phyloP scores from a whole-genome alignment of 2,329 filamentous ascomycete genomes.

The Pestalotiopsis sp. region DNA sequence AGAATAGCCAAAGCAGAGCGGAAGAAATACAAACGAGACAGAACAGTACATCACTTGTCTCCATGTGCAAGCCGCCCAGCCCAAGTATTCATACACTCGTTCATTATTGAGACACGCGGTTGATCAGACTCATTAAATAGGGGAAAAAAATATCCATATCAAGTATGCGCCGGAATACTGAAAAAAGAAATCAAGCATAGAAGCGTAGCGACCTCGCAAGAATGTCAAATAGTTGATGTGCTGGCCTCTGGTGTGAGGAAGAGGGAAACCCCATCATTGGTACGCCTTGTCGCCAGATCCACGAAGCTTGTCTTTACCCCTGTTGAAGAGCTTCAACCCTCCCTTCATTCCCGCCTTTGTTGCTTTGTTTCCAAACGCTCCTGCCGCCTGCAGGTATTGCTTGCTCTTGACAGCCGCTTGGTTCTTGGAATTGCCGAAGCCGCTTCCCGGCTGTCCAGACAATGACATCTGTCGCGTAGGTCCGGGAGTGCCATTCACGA shows the following conservation, averaged over 20 bases:
- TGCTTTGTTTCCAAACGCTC: slow-evolving; percentile 88
- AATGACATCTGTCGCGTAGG: slow-evolving; percentile 27
- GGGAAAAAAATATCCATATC: neutral
- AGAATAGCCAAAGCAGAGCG: neutral
- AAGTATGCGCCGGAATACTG: neutral
- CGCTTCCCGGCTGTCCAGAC: slow-evolving; percentile 43
- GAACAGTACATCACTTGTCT: neutral
- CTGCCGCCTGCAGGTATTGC: slow-evolving; percentile 83
- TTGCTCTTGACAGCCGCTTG: slow-evolving; percentile 84
- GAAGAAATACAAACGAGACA: neutral
- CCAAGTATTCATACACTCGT: neutral
- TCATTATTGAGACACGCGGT: neutral
- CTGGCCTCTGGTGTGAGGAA: slow-evolving; percentile 24
- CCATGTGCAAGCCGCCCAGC: neutral
- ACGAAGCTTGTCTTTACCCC: slow-evolving; percentile 83
- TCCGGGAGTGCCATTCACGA: slow-evolving; percentile 31
- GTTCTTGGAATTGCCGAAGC: slow-evolving; percentile 57
- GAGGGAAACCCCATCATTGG: slow-evolving; percentile 57
- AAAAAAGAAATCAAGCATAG: neutral
- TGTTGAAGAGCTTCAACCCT: slow-evolving; percentile 88
- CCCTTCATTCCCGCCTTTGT: slow-evolving; percentile 87
- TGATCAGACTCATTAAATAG: neutral
- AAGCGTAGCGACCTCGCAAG: neutral
- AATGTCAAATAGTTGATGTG: neutral
- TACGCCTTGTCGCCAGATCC: slow-evolving; percentile 86